Base-by-base conservation (phyloP, 208 protist species). In the Trypanosoma lewisi region DNA sequence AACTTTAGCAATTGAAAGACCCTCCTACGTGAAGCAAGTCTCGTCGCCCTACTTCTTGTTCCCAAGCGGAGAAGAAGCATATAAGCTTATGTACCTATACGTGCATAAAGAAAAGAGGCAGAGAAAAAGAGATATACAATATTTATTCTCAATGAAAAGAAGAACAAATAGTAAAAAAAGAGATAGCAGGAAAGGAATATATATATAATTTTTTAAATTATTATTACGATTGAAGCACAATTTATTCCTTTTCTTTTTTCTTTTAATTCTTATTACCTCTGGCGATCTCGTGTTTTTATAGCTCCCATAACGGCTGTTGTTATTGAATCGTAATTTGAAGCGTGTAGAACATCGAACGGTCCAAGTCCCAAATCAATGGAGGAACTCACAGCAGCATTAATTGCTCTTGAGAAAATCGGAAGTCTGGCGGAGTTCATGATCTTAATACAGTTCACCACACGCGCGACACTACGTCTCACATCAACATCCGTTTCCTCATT, bases 401-500 rank as follows among this genome's bases (percentile, higher is more conserved):
- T 84, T 0, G 84, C 68, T 25, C 73, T 73, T 30, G 62, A 73
- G 67, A 83, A 77, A n/a, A 96, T 72, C 17, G 80, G 78, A 14
- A 91, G 45, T 33, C 77, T 58, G 0, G 68, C 65, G 1, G 47
- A 36, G 16, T 65, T 75, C 21, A 96, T 68, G 0, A 79, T 70
- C 39, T 72, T 79, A 52, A 96, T 79, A 63, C 86, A 93, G 70
- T 93, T 94, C 4, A 75, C 78, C 8, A 96, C 72, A 21, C 86
- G 82, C 14, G 80, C 75, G 0, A 88, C 63, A 54, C 77, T 80
- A 14, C 81, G 80, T 0, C 75, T 74, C n/a, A 64, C 49, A 52
- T 74, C 61, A 2, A 73, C 54, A 6, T 54, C 65, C 21, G 4
- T 45, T 14, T 41, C 34, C 21, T 61, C 9, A 16, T 51, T 30